phyloP scores from a whole-genome alignment of 345 rosid species.

The Clarkia xantiana region DNA sequence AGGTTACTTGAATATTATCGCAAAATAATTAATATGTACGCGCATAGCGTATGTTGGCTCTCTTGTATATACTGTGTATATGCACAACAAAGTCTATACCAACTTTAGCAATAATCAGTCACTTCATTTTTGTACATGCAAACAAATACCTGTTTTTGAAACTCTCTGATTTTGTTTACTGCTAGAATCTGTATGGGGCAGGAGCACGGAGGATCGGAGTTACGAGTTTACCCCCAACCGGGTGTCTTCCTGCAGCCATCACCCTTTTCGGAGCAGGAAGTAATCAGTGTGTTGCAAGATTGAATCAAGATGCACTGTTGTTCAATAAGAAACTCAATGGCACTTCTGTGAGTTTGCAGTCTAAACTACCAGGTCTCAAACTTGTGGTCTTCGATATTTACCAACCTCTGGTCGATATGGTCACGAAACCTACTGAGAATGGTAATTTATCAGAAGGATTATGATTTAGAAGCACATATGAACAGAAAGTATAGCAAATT shows the following conservation, averaged over 20 bases:
- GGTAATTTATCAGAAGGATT: conserved; percentile 22
- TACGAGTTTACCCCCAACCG: conserved; percentile 65
- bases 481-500: too few species aligned
- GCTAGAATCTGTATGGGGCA: conserved; percentile 51
- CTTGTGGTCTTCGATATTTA: conserved; percentile 65
- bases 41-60: too few species aligned
- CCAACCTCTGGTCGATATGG: conserved; percentile 63
- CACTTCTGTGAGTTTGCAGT: conserved; percentile 37
- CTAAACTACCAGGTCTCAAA: conserved; percentile 53
- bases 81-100: too few species aligned
- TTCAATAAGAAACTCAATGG: conserved; percentile 60
- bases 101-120: too few species aligned
- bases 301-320: conserved; percentile 52
- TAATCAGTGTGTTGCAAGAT: conserved; percentile 46
- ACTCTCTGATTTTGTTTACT: too few species aligned
- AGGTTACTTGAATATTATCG: too few species aligned
- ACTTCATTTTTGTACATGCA: too few species aligned
- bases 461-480: neutral
- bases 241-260: conserved; percentile 84
- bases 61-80: too few species aligned
- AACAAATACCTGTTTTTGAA: too few species aligned
- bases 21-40: too few species aligned
- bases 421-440: conserved; percentile 38
- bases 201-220: conserved; percentile 80
- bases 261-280: conserved; percentile 68